Evolutionary conservation across 208 protist genomes (phyloP).

Genomic region (Leishmania guyanensis): DNA sequence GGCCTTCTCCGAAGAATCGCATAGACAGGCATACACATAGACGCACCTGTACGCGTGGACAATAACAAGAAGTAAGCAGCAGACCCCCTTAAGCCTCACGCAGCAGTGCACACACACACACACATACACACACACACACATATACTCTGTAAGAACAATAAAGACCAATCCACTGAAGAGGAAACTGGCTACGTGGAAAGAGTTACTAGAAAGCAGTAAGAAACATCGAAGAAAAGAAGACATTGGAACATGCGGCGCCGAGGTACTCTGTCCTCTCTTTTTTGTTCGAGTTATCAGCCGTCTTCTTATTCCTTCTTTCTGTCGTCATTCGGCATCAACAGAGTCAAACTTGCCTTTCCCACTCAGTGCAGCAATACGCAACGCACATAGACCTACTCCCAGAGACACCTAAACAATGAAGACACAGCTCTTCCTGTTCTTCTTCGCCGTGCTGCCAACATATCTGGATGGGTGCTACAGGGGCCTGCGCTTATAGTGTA

Average conservation of each 20-base stretch:
- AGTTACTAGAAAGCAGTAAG: background rate
- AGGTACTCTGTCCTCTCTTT: background rate
- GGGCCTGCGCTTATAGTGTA: background rate
- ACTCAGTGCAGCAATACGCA: background rate
- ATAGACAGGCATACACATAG: too few relatives aligned
- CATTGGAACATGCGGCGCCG: background rate
- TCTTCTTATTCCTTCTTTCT: background rate
- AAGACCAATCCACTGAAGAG: background rate
- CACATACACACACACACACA: background rate
- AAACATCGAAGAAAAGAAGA: background rate
- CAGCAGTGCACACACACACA: background rate
- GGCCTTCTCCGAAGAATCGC: background rate
- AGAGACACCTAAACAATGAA: background rate
- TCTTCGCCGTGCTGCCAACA: background rate
- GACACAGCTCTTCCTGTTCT: background rate
- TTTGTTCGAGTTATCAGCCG: background rate
- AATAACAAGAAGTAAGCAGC: background rate
- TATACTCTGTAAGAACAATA: background rate
- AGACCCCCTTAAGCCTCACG: background rate
- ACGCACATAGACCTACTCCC: background rate
- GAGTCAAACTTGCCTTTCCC: background rate
- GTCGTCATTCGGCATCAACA: background rate
- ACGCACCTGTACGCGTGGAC: background rate
- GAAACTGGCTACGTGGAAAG: background rate
- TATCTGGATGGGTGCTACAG: too few relatives aligned